Conservation (phyloP, 2,329 filamentous ascomycete species). For the Phialemonium atrogriseum region DNA sequence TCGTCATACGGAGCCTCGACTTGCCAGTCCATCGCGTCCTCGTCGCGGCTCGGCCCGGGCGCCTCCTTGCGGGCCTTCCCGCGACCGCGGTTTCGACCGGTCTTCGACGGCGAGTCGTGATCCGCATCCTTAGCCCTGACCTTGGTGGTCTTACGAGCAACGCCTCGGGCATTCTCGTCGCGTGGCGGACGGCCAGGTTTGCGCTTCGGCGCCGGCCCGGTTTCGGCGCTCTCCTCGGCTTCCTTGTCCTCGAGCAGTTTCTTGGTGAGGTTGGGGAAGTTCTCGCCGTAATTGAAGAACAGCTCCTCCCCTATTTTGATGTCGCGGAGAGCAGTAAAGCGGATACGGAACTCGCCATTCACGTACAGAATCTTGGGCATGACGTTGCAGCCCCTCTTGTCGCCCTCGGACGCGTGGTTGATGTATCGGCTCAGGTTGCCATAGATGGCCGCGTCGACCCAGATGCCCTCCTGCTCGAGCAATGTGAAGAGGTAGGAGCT, state of each 20-base stretch:
- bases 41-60: neutral
- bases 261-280: conserved; percentile 54
- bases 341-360: conserved; percentile 69
- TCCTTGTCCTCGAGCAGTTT: conserved; percentile 33
- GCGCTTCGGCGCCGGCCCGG: neutral
- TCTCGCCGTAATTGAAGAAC: conserved; percentile 72
- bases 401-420: conserved; percentile 58
- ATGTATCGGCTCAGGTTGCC: conserved; percentile 80
- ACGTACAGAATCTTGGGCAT: conserved; percentile 61
- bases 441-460: conserved; percentile 67
- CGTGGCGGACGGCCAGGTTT: conserved; percentile 6
- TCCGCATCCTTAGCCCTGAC: neutral
- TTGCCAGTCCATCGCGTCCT: conserved; percentile 2
- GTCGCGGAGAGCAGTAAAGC: conserved; percentile 58
- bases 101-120: neutral
- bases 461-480: conserved; percentile 51
- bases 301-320: conserved; percentile 68
- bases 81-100: neutral
- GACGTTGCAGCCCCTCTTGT: conserved; percentile 49
- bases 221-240: conserved; percentile 6
- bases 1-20: conserved; percentile 8
- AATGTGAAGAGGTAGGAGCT: conserved; percentile 58
- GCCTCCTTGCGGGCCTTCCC: conserved; percentile 1
- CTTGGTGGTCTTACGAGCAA: conserved; percentile 7
- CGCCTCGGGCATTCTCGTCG: neutral